phyloP scores from a whole-genome alignment of 257 asterid genomes.

The Scutellaria minor region DNA sequence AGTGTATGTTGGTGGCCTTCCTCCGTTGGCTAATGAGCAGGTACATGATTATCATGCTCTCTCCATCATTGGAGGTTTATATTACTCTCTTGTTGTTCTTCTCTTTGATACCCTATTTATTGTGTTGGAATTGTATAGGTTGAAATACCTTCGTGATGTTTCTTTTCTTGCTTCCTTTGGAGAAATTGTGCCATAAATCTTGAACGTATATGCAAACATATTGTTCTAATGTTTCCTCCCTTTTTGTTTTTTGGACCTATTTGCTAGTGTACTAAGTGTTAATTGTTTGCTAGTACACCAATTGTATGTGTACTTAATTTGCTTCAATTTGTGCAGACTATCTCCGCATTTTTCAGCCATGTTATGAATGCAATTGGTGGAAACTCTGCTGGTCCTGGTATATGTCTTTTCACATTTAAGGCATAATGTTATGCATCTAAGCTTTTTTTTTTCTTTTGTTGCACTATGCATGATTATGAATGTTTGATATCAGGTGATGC shows the following conservation, averaged over 20 bases:
- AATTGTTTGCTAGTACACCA: not conserved
- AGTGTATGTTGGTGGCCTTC: conserved; percentile 71
- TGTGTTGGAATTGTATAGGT: conserved; percentile 6
- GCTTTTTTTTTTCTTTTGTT: conserved; percentile 29
- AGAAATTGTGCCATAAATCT: not conserved
- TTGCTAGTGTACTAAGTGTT: conserved; percentile 14
- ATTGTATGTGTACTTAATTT: conserved; percentile 11
- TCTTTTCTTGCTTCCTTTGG: not conserved
- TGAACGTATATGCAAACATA: not conserved
- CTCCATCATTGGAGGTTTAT: conserved; percentile 21
- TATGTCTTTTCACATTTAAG: conserved; percentile 34
- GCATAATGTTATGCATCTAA: conserved; percentile 1
- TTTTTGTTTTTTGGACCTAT: conserved; percentile 9
- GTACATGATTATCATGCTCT: conserved; percentile 31
- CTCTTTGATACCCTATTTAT: conserved; percentile 3
- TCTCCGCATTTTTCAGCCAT: conserved; percentile 57
- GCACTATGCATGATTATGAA: conserved; percentile 25
- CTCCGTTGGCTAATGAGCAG: conserved; percentile 64
- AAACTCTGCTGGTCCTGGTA: conserved; percentile 65
- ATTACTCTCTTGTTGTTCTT: conserved; percentile 15
- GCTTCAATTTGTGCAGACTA: conserved; percentile 46
- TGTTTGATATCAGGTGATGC: conserved; percentile 56
- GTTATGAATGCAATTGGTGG: conserved; percentile 64
- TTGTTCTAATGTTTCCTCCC: not conserved
- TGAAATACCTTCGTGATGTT: not conserved